Conservation (phyloP, 768 basidiomycete genomes). For the Lyophyllum shimeji region DNA sequence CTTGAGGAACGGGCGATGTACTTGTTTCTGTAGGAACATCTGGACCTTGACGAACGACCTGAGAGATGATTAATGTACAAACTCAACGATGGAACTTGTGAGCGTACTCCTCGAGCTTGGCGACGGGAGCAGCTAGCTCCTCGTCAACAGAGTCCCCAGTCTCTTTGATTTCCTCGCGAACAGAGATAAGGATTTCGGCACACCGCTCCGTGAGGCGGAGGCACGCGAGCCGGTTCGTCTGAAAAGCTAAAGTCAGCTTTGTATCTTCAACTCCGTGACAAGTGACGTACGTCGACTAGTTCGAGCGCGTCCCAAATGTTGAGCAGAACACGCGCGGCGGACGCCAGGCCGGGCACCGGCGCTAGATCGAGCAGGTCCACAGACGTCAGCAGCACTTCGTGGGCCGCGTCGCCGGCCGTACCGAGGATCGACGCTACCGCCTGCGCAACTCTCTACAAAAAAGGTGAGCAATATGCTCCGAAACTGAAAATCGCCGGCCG, state of each 20-base stretch:
- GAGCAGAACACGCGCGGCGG: constrained; percentile 51
- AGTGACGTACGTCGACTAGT: constrained; percentile 54
- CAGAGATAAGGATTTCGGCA: constrained; percentile 62
- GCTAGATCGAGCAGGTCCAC: constrained; percentile 45
- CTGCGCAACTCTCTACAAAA: constrained; percentile 31
- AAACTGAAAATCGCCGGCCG: constrained; percentile 6
- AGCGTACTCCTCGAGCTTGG: constrained; percentile 49
- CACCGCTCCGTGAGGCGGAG: constrained; percentile 73
- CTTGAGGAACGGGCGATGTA: constrained; percentile 71
- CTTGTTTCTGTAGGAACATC: constrained; percentile 56
- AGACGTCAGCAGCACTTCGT: constrained; percentile 42
- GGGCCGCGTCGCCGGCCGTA: constrained; percentile 36
- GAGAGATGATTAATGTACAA: background rate
- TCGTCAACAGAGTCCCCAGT: constrained; percentile 50
- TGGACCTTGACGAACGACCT: constrained; percentile 46
- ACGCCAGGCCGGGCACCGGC: constrained; percentile 55
- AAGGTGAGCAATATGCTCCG: background rate
- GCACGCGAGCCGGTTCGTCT: constrained; percentile 71
- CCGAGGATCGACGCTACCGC: constrained; percentile 41
- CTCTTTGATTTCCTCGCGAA: constrained; percentile 60
- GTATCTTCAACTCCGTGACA: background rate
- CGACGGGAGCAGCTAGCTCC: constrained; percentile 52
- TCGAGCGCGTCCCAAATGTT: constrained; percentile 67
- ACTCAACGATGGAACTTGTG: background rate
- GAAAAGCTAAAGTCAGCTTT: background rate